Base-by-base conservation (phyloP, 768 basidiomycete species). In the Naganishia kalamii region DNA sequence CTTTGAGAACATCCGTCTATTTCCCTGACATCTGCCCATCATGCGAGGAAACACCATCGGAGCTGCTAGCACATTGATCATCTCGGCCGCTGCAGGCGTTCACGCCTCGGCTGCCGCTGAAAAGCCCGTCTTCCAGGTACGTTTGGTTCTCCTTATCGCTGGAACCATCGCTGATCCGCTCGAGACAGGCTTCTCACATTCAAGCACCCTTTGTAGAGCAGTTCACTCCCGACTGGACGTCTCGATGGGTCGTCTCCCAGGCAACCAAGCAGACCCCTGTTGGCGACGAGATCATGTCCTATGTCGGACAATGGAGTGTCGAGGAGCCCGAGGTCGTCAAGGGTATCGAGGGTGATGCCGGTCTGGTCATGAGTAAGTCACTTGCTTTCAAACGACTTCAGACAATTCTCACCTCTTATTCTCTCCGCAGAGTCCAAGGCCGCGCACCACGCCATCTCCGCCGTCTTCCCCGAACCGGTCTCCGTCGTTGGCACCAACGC, bases 251-350 rank as follows among this genome's bases (percentile, higher is more conserved):
- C 57, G 87, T 93, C 40, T 97, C 93, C 4, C 88, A 92, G 77
- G 96, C 96, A 8, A 97, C 92, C 71, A 98, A 98, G 84, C 92
- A 94, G 85, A 94, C 92, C 15, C 88, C 91, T 54, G 90, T 90
- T 63, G 90, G 92, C 69, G 87, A 89, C 69, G 96, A 99, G 83
- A 97, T 87, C 41, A 96, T 92, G 82, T 90, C 88, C 75, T 96
- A 97, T 79, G 92, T 97, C 76, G 96, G 96, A 75, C 85, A 91
- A 76, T 99, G 96, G 96, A 83, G 86, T 70, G 91, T 98, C 73
- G 93, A 98, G 80, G 90, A 92, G 49, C 86, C 93, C 60, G 73
- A 77, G 62, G 80, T 86, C 41, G 81, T 82, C 67, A 84, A 87
- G 46, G 84, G 89, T 76, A 82, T 97, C 74, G 83, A 84, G 25